Base-by-base conservation (phyloP, 176 grass and related monocot species). In the Bolboschoenus planiculmis region DNA sequence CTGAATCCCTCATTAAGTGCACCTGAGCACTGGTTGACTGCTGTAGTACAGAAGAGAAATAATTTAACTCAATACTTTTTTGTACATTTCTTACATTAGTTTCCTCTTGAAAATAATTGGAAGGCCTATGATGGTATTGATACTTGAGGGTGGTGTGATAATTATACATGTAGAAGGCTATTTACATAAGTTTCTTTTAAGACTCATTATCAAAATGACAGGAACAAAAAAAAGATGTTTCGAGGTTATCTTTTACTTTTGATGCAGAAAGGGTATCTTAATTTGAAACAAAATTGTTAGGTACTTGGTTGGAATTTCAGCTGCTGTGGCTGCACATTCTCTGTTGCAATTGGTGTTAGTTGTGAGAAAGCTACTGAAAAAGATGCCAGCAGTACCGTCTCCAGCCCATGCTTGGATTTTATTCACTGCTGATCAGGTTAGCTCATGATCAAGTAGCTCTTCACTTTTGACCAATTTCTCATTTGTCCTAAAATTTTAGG, bases 391-490 rank as follows among this genome's bases (percentile, higher is more conserved):
- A n/a, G 83, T 88, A 59, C 74, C 84, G 4, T 88, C 87, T 44
- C 80, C 43, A 21, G 78, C 74, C 80, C 86, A 90, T 44, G 82
- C 86, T n/a, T 97, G 91, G 94, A 72, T 97, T n/a, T 54, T 93
- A 47, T 97, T 97, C n/a, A 85, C 87, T 27, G 78, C 81, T 85
- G 94, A 93, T 87, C 91, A 97, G 94, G 91, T 93, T 56, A 20
- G 57, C 10, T 68, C 26, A 34, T 34, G n/a, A 54, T 71, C 20
- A 63, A n/a, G 15, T 74, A 27, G 26, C 42, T 47, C 11, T 29
- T 27, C 29, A 74, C 70, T 47, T 47, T 30, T 74, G 21, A n/a
- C 21, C 70, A 27, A 26, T 24, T 36, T 36, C 57, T 65, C 29
- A 65, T 33, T 62, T 78, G 24, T n/a, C 27, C 4, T 27, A 65